Conservation (phyloP, 1,284 basidiomycete species). For the Ceratobasidium theobromae region DNA sequence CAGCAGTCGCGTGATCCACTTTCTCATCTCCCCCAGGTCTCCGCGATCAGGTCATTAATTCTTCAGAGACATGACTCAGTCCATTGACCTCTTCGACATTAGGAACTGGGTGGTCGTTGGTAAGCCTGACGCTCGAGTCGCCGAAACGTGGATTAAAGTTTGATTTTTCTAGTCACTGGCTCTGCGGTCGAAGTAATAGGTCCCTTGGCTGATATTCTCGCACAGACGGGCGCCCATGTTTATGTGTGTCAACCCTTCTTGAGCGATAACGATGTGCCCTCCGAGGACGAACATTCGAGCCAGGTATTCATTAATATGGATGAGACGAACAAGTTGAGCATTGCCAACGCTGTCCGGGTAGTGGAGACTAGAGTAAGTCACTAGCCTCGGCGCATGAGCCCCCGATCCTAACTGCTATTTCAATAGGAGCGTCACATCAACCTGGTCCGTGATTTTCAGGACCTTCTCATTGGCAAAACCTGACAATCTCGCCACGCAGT, state of each 20-base stretch:
- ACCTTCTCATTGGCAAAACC: neutral
- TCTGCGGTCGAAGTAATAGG: conserved; percentile 13
- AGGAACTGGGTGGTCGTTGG: conserved; percentile 23
- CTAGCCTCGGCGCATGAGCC: neutral
- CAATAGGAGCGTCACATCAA: conserved; percentile 18
- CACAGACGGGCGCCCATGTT: conserved; percentile 10
- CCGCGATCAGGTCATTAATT: no score
- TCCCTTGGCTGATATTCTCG: conserved; percentile 7
- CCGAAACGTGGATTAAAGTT: neutral
- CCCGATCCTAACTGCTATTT: neutral
- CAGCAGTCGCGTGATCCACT: no score
- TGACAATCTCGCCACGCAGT: neutral
- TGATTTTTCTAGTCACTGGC: conserved; percentile 5
- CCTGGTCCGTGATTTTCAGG: neutral
- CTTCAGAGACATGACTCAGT: no score
- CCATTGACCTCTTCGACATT: conserved; percentile 13
- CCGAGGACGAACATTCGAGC: conserved; percentile 16
- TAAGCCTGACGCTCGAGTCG: neutral
- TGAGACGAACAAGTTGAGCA: conserved; percentile 25
- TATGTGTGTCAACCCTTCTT: conserved; percentile 28
- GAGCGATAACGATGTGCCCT: conserved; percentile 26
- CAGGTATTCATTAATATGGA: conserved; percentile 28
- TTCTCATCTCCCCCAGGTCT: no score
- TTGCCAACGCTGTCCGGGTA: conserved; percentile 11
- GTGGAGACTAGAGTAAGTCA: conserved; percentile 13